Conservation (phyloP, 345 rosid species). For the Iberis pinnata region DNA sequence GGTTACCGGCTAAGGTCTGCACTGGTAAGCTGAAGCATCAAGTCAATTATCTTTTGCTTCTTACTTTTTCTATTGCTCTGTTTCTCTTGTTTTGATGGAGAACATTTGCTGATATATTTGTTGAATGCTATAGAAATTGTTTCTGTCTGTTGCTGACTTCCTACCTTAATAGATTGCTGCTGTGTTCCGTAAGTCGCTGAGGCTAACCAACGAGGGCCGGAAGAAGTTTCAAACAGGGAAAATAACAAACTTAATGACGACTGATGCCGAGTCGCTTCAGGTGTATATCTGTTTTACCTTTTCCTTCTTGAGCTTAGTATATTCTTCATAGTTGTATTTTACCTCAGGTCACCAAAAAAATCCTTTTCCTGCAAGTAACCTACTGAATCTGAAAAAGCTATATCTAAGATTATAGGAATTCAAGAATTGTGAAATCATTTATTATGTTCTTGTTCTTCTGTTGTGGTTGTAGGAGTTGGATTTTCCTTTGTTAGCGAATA, state of each 20-base stretch:
- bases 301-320: neutral
- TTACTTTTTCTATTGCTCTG: neutral
- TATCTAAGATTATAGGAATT: conserved; percentile 1
- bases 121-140: conserved; percentile 5
- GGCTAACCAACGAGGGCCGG: conserved; percentile 90
- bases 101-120: neutral
- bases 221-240: conserved; percentile 80
- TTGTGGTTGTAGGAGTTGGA: conserved; percentile 2
- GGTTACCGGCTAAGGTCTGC: conserved; percentile 90
- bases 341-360: conserved; percentile 1
- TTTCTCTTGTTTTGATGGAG: conserved; percentile 7
- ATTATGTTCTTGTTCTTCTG: neutral
- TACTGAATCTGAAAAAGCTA: conserved; percentile 5
- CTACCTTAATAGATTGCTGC: conserved; percentile 69
- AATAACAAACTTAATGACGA: conserved; percentile 97
- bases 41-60: conserved; percentile 7
- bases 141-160: conserved; percentile 10
- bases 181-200: conserved; percentile 83
- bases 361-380: neutral
- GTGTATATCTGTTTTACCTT: conserved; percentile 30
- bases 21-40: conserved; percentile 49
- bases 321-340: neutral
- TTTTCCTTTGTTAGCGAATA: conserved; percentile 10
- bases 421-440: neutral
- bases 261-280: conserved; percentile 96